Evolutionary conservation across 371 early-diverging fungal species (phyloP), one percentile per base, ranked within the genome.

Genomic region (Mucor irregularis): DNA sequence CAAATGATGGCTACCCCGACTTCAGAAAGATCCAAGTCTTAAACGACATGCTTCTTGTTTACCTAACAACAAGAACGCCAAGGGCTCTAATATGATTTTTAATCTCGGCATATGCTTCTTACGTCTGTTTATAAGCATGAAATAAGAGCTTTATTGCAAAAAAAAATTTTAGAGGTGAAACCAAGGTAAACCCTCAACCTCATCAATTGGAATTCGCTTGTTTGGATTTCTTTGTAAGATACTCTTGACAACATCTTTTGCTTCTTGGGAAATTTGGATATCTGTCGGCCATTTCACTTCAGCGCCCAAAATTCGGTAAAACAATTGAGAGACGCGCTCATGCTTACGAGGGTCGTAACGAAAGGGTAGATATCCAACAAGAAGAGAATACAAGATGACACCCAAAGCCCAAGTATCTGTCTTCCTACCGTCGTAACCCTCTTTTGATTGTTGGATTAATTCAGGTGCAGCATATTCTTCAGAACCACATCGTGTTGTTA

Each of bases 391-490:
- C 14, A 91, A 65, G 5, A 91, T 76, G 29, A 88, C 80, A 29
- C 92, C 92, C 16, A 89, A 61, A 4, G 86, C 72, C 92, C 92
- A 91, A 9, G 81, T 75, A 57, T 91, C 90, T 0, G 85, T 81
- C 50, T 78, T 67, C 13, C 84, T 71, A 5, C 86, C 85, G 56
- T 88, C 85, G 50, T 90, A 88, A 1, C 74, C 67, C 28, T 80
- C 68, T 7, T 42, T 42, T 24, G 42, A 42, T 3, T 80, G 78
- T 16, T 88, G 74, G 24, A 93, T 76, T 34, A 93, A 77, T 63
- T 94, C 93, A 0, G 95, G 95, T n/a, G 93, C 89, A 4, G 92
- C 90, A 77, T 91, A 93, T 61, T 90, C 89, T 53, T 87, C 84
- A 34, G 85, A 83, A 16, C 90, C 90, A 64, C 85, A 86, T 19